Evolutionary conservation across 2,329 filamentous ascomycete species (phyloP), one percentile per base, ranked within the genome.

Genomic region (Penicillium occitanis): DNA sequence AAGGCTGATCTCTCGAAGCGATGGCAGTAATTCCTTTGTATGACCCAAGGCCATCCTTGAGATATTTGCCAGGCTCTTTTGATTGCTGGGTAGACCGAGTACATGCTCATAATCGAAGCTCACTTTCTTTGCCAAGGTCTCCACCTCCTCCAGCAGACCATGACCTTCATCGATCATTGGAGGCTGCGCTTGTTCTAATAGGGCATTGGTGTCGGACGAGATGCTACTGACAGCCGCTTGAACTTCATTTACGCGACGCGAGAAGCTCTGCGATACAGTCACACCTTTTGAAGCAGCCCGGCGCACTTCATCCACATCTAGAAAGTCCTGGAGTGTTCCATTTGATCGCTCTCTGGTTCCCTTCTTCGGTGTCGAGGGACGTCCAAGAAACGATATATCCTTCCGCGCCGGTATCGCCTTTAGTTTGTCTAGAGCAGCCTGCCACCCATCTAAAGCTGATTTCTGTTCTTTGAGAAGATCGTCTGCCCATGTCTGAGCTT

Each of bases 121-220:
- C 60, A 99, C 91, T 78, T 97, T 97, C 72, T 88, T 92, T 61
- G 89, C 89, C 64, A 98, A 84, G 0, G 91, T 90, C 74, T 94
- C 90, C 51, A 98, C 92, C 75, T 98, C 95, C 68, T 92, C 86
- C 60, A 95, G 82, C 6, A 97, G 81, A 68, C 90, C 88, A 25
- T 82, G 78, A 5, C 90, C 85, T 69, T 93, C 91, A 59, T 87
- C 84, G 57, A 88, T 75, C 5, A 85, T 25, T 84, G 90, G 59
- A 83, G 85, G 66, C 74, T 82, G 70, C 81, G 73, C 71, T 28
- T 76, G 73, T 37, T 77, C 74, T 33, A 79, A 68, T 59, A 81
- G 68, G 17, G 64, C 69, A 42, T 79, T 74, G 6, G 79, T 90
- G 30, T 86, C 85, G 53, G 82, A 79, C 66, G 88, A 84, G 74